These are phyloP conservation scores for Cercospora sp. DNA, from an alignment of 2,329 filamentous ascomycete species.

Conservation along the genomic window DNA sequence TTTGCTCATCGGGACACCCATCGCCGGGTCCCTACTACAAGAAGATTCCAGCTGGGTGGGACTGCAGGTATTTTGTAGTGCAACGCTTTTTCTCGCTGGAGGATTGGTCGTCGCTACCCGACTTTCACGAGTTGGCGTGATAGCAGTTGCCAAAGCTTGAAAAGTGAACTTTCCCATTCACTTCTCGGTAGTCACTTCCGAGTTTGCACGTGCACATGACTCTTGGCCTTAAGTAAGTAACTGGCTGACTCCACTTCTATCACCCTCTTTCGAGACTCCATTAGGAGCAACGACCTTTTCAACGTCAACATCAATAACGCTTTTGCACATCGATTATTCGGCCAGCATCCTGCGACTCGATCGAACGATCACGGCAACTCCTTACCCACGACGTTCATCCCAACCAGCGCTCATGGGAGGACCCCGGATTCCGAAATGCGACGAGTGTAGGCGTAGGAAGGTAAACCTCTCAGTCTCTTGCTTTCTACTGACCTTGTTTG, in stretches of 20 bases:
- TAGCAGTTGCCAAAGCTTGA: not conserved
- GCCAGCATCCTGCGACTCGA: not conserved
- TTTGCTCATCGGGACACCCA: conserved; percentile 32
- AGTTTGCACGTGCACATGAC: not conserved
- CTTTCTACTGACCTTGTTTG: not conserved
- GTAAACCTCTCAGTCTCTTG: not conserved
- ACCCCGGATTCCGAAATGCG: not conserved
- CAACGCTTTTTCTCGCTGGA: conserved; percentile 23
- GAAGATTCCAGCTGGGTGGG: conserved; percentile 1
- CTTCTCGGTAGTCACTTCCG: not conserved
- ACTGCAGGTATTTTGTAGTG: conserved; percentile 10
- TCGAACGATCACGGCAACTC: not conserved
- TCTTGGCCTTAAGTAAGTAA: not conserved
- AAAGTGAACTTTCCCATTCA: conserved; percentile 8
- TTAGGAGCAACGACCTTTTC: not conserved
- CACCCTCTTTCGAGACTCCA: conserved; percentile 1
- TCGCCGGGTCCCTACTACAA: conserved; percentile 28
- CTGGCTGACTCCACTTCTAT: conserved; percentile 2
- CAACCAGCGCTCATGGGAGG: not conserved
- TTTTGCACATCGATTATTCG: not conserved
- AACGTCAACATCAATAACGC: not conserved
- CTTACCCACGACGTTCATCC: not conserved
- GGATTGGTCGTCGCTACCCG: conserved; percentile 25
- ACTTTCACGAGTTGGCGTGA: conserved; percentile 20
- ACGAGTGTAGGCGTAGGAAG: not conserved